phyloP scores from a whole-genome alignment of 768 basidiomycete genomes.

The Collybiopsis luxurians region DNA sequence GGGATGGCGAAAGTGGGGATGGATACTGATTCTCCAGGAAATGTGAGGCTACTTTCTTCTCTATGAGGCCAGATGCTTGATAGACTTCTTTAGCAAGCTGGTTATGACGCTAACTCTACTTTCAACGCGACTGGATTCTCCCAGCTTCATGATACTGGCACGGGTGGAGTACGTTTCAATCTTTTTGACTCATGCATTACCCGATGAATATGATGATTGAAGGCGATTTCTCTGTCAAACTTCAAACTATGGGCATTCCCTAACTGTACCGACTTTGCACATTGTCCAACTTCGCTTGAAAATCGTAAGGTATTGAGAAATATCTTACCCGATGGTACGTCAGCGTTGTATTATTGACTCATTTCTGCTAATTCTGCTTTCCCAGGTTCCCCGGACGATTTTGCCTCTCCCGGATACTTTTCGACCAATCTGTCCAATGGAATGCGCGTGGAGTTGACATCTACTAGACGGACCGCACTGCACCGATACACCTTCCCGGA shows the following conservation, averaged over 20 bases:
- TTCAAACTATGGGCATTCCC: conserved; percentile 61
- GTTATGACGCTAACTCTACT: conserved; percentile 40
- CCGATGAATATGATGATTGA: not conserved
- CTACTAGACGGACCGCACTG: conserved; percentile 56
- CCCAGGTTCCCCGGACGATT: conserved; percentile 56
- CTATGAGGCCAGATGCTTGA: too few species aligned
- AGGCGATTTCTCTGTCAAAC: conserved; percentile 55
- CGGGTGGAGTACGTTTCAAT: conserved; percentile 47
- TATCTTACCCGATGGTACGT: conserved; percentile 44
- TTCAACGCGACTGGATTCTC: conserved; percentile 53
- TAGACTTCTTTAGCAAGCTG: conserved; percentile 36
- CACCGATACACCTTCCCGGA: conserved; percentile 59
- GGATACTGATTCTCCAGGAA: conserved; percentile 65
- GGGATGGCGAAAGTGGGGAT: conserved; percentile 71
- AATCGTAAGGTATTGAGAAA: conserved; percentile 47
- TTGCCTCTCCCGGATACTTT: conserved; percentile 68
- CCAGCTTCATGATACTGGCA: conserved; percentile 60
- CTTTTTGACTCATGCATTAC: not conserved
- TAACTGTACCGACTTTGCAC: conserved; percentile 46
- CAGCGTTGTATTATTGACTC: not conserved
- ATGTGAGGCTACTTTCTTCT: conserved; percentile 33
- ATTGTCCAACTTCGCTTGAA: conserved; percentile 47
- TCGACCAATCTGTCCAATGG: conserved; percentile 58
- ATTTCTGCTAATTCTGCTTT: not conserved
- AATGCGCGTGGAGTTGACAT: conserved; percentile 57